Evolutionary conservation across 2,329 filamentous ascomycete genomes (phyloP).

Genomic region (Diaporthe eres): DNA sequence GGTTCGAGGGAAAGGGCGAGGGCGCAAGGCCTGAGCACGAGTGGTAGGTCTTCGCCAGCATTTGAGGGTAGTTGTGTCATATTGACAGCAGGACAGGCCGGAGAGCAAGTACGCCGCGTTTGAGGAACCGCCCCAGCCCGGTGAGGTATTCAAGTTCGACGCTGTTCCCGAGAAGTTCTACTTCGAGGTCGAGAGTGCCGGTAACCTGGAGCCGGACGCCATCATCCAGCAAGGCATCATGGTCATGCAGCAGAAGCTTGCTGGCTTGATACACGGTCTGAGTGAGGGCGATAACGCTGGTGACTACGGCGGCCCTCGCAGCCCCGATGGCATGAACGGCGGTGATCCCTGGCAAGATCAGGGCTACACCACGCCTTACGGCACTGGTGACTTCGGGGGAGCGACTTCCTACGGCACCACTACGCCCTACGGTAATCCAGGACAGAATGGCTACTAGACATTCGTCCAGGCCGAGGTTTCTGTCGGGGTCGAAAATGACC

Average conservation of each 20-base stretch:
- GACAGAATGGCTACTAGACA: constrained; percentile 57
- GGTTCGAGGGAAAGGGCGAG: constrained; percentile 77
- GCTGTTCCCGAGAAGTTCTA: constrained; percentile 90
- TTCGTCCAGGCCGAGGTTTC: not conserved
- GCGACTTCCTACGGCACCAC: constrained; percentile 60
- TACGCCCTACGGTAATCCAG: constrained; percentile 65
- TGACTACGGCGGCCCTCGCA: constrained; percentile 75
- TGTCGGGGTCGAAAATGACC: not conserved
- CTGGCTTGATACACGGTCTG: constrained; percentile 72
- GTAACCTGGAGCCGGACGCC: constrained; percentile 88
- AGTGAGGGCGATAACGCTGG: constrained; percentile 64
- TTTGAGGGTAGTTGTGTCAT: not conserved
- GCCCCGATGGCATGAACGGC: constrained; percentile 75
- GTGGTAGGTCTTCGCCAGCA: constrained; percentile 72
- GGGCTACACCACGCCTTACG: constrained; percentile 80
- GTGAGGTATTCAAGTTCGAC: constrained; percentile 92
- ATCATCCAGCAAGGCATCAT: constrained; percentile 92
- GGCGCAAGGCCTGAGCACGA: constrained; percentile 72
- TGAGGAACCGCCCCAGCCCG: constrained; percentile 84
- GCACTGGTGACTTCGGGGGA: constrained; percentile 62
- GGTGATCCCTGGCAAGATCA: constrained; percentile 71
- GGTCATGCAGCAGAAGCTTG: constrained; percentile 91
- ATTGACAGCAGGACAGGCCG: constrained; percentile 70
- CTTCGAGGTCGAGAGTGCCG: constrained; percentile 91
- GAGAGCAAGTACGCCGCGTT: constrained; percentile 84